Evolutionary conservation across 2,329 filamentous ascomycete genomes (phyloP), one percentile per base, ranked within the genome.

Genomic region (Ophiosphaerella korrae): DNA sequence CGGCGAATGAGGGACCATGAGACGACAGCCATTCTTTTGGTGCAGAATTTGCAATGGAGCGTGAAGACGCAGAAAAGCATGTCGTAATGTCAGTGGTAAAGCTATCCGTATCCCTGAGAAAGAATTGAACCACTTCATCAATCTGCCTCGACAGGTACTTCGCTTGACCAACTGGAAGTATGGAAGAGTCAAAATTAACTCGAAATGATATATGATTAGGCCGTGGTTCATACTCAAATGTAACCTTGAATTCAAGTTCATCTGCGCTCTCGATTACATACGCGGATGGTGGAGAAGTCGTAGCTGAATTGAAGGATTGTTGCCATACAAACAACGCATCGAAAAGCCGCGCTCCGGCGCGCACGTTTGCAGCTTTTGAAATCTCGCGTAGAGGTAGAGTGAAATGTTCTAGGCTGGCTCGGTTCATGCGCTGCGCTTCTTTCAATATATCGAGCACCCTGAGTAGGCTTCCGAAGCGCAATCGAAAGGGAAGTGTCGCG

Each of bases 301-400:
- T 70, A 1, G 12, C 14, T 36, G 18, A 16, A 8, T 72, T 57
- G 14, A 88, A 76, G 0, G 87, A 88, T 65, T 96, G 88, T 62
- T 97, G 92, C 79, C 92, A 97, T 0, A 92, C 86, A 62, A 96
- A 87, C 0, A 96, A 76, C 0, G 87, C 81, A 59, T 96, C 89
- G 60, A 93, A 96, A 0, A 96, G 73, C 1, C 75, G 74, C 34
- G 84, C 79, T 1, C 80, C 77, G 0, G 84, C 78, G 24, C 79
- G 74, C 1, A 88, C 53, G 0, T 80, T 82, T 3, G 81, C 82
- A 1, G 81, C 72, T 58, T 82, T 84, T 63, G 85, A 87, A 57
- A 96, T 89, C 2, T 91, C 84, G 1, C 83, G 76, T 2, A 95
- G 78, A 0, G 90, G 80, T 5, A 92, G 64, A 1, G 77, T 76